Evolutionary conservation across 2,329 filamentous ascomycete genomes (phyloP), one percentile per base, ranked within the genome.

Genomic region (Endoconidiophora laricicola): DNA sequence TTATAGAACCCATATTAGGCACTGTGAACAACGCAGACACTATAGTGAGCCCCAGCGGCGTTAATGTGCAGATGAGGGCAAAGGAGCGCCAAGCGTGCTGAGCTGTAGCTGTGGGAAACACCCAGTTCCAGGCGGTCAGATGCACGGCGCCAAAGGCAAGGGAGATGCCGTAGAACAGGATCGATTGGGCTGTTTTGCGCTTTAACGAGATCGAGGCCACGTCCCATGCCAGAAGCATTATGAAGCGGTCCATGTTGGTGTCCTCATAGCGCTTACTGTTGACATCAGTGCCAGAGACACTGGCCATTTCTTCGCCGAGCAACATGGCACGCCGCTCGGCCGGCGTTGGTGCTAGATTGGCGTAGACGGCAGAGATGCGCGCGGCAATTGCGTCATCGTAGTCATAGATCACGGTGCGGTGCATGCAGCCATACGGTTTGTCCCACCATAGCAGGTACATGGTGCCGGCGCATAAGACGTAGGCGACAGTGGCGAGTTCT

Each of bases 381-480:
- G 12, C 7, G 4, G 18, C 26, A 20, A 44, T 44, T 6, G 2
- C 39, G 3, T 14, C 26, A 20, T 49, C 40, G 14, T 36, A 49
- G 26, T 49, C 47, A 18, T 49, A 22, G 20, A 44, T 7, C 3
- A 53, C 47, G 22, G 43, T 40, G n/a, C 24, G 37, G 38, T 50
- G 37, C 3, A 50, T 6, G 29, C 39, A 46, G 12, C 41, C 51
- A 33, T 54, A 48, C 6, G 63, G 62, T 50, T 67, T 66, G 12
- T 58, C 44, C 44, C 58, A 55, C 64, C 63, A 66, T 3, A 64
- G 50, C 2, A 56, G 38, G 37, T 62, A 65, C 36, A 64, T 61
- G 6, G 55, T 43, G 20, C 63, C 56, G 3, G 62, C 60, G 49
- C 62, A 65, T 6, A 60, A 44, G 3, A 64, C 60, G 54, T 65